Evolutionary conservation across 805 yeast genomes (phyloP), one percentile per base, ranked within the genome.

Genomic region (Kazachstania taianensis): DNA sequence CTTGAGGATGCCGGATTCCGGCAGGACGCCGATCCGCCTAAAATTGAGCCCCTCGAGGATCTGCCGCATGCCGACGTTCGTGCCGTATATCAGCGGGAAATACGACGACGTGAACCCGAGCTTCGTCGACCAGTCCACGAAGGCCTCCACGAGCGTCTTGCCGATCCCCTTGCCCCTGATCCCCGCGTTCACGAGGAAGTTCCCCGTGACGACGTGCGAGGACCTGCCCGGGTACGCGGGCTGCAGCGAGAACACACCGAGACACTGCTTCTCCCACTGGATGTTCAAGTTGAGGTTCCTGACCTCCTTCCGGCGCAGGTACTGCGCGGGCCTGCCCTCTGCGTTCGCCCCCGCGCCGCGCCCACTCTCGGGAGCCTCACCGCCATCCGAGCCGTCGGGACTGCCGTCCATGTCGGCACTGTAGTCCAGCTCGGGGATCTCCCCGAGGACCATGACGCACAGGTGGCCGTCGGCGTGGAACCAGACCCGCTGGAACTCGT

Each of bases 171-270:
- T 83, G 18, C 89, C 86, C 49, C 98, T 66, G 46, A 84, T 84
- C 44, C 94, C 94, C 4, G 94, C 92, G 57, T 89, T 86, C 2
- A 89, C 97, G 24, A 89, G 62, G 48, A 89, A 81, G 15, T 80
- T 79, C 2, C 84, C 94, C 0, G 94, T 82, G 48, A 94, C 86
- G n/a, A 92, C 79, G 53, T 89, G 96, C 0, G 94, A 76, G 14
- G 92, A 80, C 30, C 97, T 66, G 2, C 97, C 97, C 0, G 96
- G 95, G 53, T 79, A 89, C 49, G 84, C 81, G 2, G 96, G 92
- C 44, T 81, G 81, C 41, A 89, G 69, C 53, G 71, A 78, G 52
- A 89, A 86, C 2, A 87, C 72, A 1, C 97, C 98, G 32, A 92
- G 65, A 54, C 96, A 89, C 53, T 81, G 87, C 48, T 82, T 84